Evolutionary conservation across 208 protist genomes (phyloP).

Genomic region (Trypanosoma melophagium): DNA sequence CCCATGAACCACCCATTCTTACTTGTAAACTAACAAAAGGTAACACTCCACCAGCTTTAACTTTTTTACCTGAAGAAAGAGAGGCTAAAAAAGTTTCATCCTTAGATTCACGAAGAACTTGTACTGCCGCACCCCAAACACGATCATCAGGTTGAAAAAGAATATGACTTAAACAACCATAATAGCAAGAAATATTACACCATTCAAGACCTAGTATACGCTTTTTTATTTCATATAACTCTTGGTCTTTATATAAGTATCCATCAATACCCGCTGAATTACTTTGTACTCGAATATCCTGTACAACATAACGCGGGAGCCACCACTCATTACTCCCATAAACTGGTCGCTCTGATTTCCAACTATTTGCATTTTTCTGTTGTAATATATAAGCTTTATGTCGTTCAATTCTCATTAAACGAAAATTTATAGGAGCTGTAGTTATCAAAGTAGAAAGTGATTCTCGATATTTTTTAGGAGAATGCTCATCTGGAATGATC

Average conservation of each 20-base stretch:
- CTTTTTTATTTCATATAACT: constrained; percentile 3
- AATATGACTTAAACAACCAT: constrained; percentile 23
- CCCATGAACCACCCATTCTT: constrained; percentile 22
- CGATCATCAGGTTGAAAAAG: constrained; percentile 26
- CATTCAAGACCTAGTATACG: constrained; percentile 7
- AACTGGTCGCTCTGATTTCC: neutral
- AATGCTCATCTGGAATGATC: constrained; percentile 7
- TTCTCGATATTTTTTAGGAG: constrained; percentile 6
- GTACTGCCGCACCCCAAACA: neutral
- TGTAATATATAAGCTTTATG: constrained; percentile 20
- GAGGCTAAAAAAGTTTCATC: neutral
- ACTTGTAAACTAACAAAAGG: constrained; percentile 27
- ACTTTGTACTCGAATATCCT: constrained; percentile 17
- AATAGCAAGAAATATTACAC: constrained; percentile 32
- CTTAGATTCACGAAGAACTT: constrained; percentile 2
- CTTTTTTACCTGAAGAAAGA: neutral
- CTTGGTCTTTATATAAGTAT: constrained; percentile 8
- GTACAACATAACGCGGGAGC: constrained; percentile 3
- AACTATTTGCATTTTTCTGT: constrained; percentile 16
- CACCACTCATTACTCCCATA: constrained; percentile 1
- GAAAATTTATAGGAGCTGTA: constrained; percentile 2
- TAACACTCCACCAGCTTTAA: neutral
- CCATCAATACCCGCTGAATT: constrained; percentile 16
- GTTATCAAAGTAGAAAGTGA: constrained; percentile 12
- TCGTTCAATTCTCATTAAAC: constrained; percentile 15